Percentiles rank a stretch among this genome's conserved stretches.
phyloP scores from a whole-genome alignment of 192 early-diverging fungal genomes.

The Coemansia biformis region DNA sequence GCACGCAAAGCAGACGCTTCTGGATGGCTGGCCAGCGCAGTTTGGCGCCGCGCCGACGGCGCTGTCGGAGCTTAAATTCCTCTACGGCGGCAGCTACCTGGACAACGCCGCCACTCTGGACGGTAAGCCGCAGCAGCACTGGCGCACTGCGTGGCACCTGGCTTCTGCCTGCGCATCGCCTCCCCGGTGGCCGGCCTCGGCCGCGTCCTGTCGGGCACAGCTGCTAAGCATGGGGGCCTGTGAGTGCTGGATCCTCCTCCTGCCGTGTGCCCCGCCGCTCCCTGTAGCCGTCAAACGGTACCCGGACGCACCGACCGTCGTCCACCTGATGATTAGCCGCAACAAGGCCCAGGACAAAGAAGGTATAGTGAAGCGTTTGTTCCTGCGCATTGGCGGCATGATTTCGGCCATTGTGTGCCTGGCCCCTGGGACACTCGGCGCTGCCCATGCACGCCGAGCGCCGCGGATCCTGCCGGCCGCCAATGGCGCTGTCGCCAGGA shows the following conservation, averaged over 20 bases:
- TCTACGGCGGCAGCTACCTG: constrained; percentile 38
- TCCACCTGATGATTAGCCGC: constrained; percentile 18
- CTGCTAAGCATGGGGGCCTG: too few species aligned
- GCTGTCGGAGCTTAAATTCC: constrained; percentile 27
- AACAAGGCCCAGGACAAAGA: constrained; percentile 14
- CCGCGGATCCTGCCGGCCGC: too few species aligned
- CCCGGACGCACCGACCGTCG: constrained; percentile 9
- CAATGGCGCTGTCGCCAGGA: too few species aligned
- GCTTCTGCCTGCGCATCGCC: neutral
- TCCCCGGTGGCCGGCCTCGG: too few species aligned
- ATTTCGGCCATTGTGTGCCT: neutral
- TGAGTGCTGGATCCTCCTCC: too few species aligned
- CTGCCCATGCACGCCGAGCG: too few species aligned
- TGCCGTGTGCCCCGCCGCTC: too few species aligned
- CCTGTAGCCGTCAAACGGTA: constrained; percentile 19
- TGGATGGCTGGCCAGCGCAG: constrained; percentile 34
- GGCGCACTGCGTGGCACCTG: too few species aligned
- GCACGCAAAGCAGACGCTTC: constrained; percentile 30
- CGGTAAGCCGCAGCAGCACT: too few species aligned
- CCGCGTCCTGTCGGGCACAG: too few species aligned
- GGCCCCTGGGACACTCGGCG: too few species aligned
- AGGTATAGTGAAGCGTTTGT: constrained; percentile 6
- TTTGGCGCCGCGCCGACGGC: constrained; percentile 29
- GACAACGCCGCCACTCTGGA: constrained; percentile 28
- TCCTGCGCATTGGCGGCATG: neutral